Evolutionary conservation across 2,329 filamentous ascomycete genomes (phyloP), one percentile per base, ranked within the genome.

Genomic region (Kalmusia sp.): DNA sequence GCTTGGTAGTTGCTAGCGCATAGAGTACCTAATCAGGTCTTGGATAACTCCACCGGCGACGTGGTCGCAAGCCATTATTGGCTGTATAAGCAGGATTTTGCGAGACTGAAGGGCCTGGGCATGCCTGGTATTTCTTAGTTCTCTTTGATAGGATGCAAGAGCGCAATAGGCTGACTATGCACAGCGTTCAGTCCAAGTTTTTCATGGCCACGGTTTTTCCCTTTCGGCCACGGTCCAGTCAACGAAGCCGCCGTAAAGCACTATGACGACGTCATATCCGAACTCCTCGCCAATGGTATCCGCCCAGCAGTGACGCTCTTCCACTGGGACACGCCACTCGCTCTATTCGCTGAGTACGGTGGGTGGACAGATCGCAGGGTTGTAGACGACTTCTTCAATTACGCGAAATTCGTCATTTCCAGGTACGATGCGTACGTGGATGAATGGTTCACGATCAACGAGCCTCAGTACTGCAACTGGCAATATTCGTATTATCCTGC

Each of bases 401-500:
- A 77, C 46, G 75, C 75, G 19, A 77, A 77, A 54, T 77, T 76
- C 44, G 65, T 77, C 41, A 77, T 77, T 24, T 62, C 63, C 6
- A 65, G 75, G 3, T 77, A 77, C 44, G 75, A 77, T 49, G 61
- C 66, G 8, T 72, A 72, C 46, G 75, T 77, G 4, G 72, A 72
- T 22, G 68, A 72, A 15, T 77, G 73, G 74, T 76, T 74, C 52
- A 75, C 75, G 0, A 72, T 77, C 59, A 77, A 76, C 52, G 72
- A 75, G 60, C 73, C 76, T 2, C 76, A 79, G 58, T 77, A 79
- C 64, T 80, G 78, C 53, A 78, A 80, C 51, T 80, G 78, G 78
- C 78, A 81, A 60, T 81, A 78, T 59, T 65, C 70, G 1, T 62
- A 59, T 49, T 80, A 80, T 35, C 78, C 76, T 2, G 73, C 75